Conservation (phyloP, 176 grass and related monocot genomes). For the bread wheat (Triticum aestivum) region DNA sequence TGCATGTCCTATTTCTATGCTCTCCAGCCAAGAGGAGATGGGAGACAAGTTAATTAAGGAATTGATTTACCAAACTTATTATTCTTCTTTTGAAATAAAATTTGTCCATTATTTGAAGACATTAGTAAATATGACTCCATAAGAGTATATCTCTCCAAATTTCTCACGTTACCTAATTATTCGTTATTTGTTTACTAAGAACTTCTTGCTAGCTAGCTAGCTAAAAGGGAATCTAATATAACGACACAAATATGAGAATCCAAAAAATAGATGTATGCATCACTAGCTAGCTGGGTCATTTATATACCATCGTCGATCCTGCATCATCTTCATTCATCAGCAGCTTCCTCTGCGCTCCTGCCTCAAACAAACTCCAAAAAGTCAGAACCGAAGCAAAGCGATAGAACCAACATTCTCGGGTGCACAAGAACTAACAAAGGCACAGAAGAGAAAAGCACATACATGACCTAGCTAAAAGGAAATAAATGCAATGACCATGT, state of each 20-base stretch:
- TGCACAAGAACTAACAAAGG: background rate
- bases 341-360: constrained; percentile 41
- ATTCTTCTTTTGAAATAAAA: background rate
- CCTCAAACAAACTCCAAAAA: background rate
- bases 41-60: background rate
- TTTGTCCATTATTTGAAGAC: background rate
- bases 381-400: constrained; percentile 24
- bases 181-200: background rate
- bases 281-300: background rate
- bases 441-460: background rate
- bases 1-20: constrained; percentile 25
- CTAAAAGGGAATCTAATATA: background rate
- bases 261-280: background rate
- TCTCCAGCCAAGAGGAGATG: background rate
- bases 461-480: background rate
- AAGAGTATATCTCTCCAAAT: background rate
- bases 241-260: background rate
- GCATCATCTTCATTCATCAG: constrained; percentile 23
- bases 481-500: background rate
- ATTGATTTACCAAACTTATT: background rate
- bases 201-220: background rate
- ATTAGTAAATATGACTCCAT: background rate
- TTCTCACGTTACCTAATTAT: background rate
- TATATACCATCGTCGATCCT: constrained; percentile 36
- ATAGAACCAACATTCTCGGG: background rate